These are phyloP conservation scores for Henckelia pumila DNA, from an alignment of 257 asterid genomes.

Conservation along the genomic window DNA sequence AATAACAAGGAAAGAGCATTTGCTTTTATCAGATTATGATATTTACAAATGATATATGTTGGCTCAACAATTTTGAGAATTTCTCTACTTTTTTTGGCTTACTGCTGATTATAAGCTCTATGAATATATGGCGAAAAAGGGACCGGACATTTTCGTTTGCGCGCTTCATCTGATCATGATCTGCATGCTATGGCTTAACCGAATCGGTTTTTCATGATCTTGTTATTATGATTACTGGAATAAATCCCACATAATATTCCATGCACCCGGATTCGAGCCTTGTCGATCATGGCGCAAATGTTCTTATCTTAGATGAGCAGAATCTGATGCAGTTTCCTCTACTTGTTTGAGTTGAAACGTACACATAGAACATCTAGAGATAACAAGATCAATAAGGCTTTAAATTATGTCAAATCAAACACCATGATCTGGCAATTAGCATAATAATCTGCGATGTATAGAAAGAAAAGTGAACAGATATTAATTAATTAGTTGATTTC, in stretches of 20 bases:
- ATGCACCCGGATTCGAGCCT: neutral
- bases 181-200: neutral
- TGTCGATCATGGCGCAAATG: neutral
- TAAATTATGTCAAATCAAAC: no score
- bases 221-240: neutral
- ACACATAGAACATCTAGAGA: neutral
- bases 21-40: neutral
- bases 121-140: neutral
- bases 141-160: neutral
- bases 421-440: no score
- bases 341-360: neutral
- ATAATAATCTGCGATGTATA: no score
- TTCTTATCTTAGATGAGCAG: neutral
- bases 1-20: neutral
- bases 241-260: neutral
- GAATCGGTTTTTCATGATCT: neutral
- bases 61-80: neutral
- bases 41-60: neutral
- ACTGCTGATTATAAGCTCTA: neutral
- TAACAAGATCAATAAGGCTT: neutral
- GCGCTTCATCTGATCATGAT: neutral
- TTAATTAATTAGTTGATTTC: no score
- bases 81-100: neutral
- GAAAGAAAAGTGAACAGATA: no score
- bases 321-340: neutral